These are phyloP conservation scores for Umbelopsis isabellina DNA, from an alignment of 192 early-diverging fungal genomes.

Conservation along the genomic window DNA sequence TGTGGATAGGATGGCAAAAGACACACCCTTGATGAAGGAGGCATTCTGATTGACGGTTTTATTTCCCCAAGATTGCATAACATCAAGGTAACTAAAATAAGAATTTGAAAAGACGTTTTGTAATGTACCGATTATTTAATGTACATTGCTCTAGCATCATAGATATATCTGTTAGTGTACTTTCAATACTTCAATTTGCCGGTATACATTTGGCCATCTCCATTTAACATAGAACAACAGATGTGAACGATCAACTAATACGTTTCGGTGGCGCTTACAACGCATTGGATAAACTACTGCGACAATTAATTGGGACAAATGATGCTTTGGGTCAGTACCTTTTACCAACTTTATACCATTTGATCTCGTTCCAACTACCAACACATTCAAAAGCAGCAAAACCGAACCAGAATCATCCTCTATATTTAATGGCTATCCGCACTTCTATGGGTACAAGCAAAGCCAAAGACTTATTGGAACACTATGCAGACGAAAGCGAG, in stretches of 20 bases:
- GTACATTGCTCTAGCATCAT: background rate
- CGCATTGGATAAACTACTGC: background rate
- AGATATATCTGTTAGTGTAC: slow-evolving; percentile 4
- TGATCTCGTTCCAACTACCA: background rate
- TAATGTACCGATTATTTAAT: too few species aligned
- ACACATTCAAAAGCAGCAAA: background rate
- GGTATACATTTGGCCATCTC: background rate
- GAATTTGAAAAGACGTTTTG: too few species aligned
- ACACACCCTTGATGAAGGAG: slow-evolving; percentile 11
- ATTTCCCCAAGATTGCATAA: slow-evolving; percentile 40
- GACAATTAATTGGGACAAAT: background rate
- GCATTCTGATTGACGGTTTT: slow-evolving; percentile 40
- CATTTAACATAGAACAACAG: background rate
- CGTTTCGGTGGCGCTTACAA: background rate
- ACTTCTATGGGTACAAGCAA: background rate
- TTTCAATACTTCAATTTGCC: background rate
- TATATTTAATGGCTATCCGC: background rate
- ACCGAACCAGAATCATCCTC: background rate
- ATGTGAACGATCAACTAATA: background rate
- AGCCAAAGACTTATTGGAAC: background rate
- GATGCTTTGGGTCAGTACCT: background rate
- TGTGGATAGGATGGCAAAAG: background rate
- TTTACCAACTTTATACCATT: too few species aligned
- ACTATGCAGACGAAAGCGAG: slow-evolving; percentile 4
- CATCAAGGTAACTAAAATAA: slow-evolving; percentile 37